phyloP scores from a whole-genome alignment of 1,284 basidiomycete genomes.

The Bondarzewia mesenterica region DNA sequence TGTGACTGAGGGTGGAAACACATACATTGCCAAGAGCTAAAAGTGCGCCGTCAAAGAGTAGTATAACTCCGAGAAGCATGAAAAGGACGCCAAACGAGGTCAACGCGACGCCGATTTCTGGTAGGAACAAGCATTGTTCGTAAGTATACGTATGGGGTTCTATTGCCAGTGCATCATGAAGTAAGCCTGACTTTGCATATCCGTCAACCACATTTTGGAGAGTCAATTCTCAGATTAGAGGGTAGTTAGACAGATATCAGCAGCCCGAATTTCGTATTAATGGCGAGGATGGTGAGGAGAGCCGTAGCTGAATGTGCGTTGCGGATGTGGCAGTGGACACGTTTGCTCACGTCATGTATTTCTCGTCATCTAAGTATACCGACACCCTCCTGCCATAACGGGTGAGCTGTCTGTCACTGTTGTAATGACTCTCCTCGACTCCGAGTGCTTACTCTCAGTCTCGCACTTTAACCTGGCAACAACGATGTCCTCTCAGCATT shows the following conservation, averaged over 20 bases:
- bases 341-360: not conserved
- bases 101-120: conserved; percentile 94
- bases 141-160: not conserved
- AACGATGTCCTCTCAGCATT: too few relatives aligned
- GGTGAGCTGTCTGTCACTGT: too few relatives aligned
- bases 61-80: conserved; percentile 91
- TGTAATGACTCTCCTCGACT: too few relatives aligned
- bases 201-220: conserved; percentile 57
- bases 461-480: too few relatives aligned
- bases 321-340: not conserved
- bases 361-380: too few relatives aligned
- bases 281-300: not conserved
- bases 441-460: too few relatives aligned
- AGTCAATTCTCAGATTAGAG: not conserved
- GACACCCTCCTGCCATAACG: too few relatives aligned
- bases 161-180: not conserved
- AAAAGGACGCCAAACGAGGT: conserved; percentile 97
- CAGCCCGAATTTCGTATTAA: too few relatives aligned
- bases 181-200: conserved; percentile 48
- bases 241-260: not conserved
- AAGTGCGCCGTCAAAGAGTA: conserved; percentile 97
- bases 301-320: not conserved
- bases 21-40: conserved; percentile 92
- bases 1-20: conserved; percentile 5
- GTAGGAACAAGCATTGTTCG: not conserved